These are phyloP conservation scores for Saturnispora ahearnii DNA, from an alignment of 805 yeast species.

Conservation along the genomic window DNA sequence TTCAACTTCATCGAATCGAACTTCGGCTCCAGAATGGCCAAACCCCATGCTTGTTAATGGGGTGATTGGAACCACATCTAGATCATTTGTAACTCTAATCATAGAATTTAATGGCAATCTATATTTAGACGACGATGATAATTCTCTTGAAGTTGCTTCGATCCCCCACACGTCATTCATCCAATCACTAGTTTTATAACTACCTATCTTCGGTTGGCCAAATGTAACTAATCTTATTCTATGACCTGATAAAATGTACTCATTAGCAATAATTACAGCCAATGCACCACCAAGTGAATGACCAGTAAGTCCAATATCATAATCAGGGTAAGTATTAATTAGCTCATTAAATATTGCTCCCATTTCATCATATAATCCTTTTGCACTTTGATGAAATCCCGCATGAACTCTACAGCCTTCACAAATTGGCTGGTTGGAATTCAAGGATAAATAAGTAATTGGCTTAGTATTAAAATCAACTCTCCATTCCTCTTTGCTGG, in stretches of 20 bases:
- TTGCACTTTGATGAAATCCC: constrained; percentile 48
- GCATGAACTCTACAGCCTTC: constrained; percentile 49
- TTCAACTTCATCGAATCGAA: constrained; percentile 31
- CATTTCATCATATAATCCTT: constrained; percentile 32
- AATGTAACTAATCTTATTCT: constrained; percentile 47
- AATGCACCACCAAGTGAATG: constrained; percentile 67
- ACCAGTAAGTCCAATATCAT: constrained; percentile 48
- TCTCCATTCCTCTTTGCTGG: constrained; percentile 51
- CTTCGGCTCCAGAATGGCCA: constrained; percentile 43
- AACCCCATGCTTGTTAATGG: constrained; percentile 41
- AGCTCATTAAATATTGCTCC: constrained; percentile 30
- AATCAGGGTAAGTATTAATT: constrained; percentile 35
- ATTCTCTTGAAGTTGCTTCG: too few relatives aligned
- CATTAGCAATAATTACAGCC: constrained; percentile 55
- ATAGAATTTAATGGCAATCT: constrained; percentile 26
- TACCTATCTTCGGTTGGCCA: constrained; percentile 63
- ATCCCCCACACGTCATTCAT: constrained; percentile 38
- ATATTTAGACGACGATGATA: constrained; percentile 21
- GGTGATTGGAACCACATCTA: constrained; percentile 49
- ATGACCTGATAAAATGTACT: constrained; percentile 44
- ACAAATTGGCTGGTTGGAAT: constrained; percentile 29
- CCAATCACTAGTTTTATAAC: constrained; percentile 39
- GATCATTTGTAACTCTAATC: constrained; percentile 47
- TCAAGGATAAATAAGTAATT: constrained; percentile 29
- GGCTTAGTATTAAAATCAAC: constrained; percentile 47